phyloP scores from a whole-genome alignment of 148 eudicot genomes.

The Vaccinium vitisidaea region DNA sequence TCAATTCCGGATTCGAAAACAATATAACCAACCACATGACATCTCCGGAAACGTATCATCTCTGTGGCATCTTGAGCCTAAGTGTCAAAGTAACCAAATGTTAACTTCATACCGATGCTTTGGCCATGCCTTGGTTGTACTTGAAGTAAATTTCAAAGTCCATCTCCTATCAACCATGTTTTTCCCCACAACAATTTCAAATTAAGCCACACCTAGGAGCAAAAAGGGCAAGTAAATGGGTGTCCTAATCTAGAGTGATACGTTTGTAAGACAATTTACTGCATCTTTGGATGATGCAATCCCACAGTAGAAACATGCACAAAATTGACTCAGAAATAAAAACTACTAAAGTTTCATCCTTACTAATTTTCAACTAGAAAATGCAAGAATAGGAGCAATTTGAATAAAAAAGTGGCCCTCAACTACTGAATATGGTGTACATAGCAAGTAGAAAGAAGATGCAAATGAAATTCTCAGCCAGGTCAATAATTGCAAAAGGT shows the following conservation, averaged over 20 bases:
- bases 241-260: conserved; percentile 6
- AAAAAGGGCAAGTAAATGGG: not conserved
- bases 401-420: not conserved
- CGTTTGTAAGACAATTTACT: not conserved
- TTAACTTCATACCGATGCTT: not conserved
- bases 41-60: not conserved
- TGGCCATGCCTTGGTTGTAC: not conserved
- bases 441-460: not conserved
- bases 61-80: not conserved
- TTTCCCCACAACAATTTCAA: not conserved
- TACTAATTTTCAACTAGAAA: not conserved
- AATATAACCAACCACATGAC: not conserved
- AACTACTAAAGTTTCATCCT: not conserved
- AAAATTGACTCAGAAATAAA: not conserved
- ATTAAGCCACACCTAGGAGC: not conserved
- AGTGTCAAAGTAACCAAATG: not conserved
- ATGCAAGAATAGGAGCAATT: not conserved
- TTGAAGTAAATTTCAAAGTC: not conserved
- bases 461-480: conserved; percentile 5
- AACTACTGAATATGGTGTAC: not conserved
- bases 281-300: not conserved
- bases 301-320: not conserved
- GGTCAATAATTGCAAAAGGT: not conserved
- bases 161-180: not conserved
- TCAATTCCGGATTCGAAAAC: not conserved